Conservation (phyloP, 768 basidiomycete genomes). For the Strobilomyces echinocephalus region DNA sequence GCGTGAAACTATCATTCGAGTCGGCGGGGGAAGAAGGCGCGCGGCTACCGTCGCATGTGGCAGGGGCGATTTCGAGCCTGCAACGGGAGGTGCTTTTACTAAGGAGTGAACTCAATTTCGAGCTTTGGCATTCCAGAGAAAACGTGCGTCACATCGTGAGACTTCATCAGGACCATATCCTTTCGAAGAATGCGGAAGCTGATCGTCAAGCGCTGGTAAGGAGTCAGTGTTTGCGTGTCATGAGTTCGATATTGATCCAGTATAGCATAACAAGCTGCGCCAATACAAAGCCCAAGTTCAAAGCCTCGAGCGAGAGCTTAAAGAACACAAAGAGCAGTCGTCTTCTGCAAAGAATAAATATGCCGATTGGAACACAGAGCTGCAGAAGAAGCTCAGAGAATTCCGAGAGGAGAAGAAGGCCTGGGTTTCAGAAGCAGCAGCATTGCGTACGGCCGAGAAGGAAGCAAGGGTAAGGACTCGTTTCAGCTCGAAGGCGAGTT, state of each 20-base stretch:
- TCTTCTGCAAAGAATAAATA: slow-evolving; percentile 72
- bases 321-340: slow-evolving; percentile 69
- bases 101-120: slow-evolving; percentile 79
- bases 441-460: slow-evolving; percentile 63
- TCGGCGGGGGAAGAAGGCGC: slow-evolving; percentile 5
- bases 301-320: slow-evolving; percentile 62
- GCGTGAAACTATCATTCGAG: slow-evolving; percentile 17
- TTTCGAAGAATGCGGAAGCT: slow-evolving; percentile 70
- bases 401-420: slow-evolving; percentile 75
- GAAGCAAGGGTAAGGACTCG: slow-evolving; percentile 52
- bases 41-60: slow-evolving; percentile 44
- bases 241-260: slow-evolving; percentile 5
- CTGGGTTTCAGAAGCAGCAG: slow-evolving; percentile 68
- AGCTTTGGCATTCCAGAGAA: slow-evolving; percentile 77
- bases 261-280: slow-evolving; percentile 75
- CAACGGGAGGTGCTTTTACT: slow-evolving; percentile 74
- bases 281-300: slow-evolving; percentile 69
- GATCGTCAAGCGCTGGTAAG: slow-evolving; percentile 79
- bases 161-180: slow-evolving; percentile 66
- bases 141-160: slow-evolving; percentile 80
- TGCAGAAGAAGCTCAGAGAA: slow-evolving; percentile 72
- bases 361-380: slow-evolving; percentile 75
- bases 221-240: slow-evolving; percentile 4
- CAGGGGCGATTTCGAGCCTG: slow-evolving; percentile 62
- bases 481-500: background rate